These are phyloP conservation scores for Ceratocystis diversiconidia DNA, from an alignment of 2,329 filamentous ascomycete genomes.

Conservation along the genomic window DNA sequence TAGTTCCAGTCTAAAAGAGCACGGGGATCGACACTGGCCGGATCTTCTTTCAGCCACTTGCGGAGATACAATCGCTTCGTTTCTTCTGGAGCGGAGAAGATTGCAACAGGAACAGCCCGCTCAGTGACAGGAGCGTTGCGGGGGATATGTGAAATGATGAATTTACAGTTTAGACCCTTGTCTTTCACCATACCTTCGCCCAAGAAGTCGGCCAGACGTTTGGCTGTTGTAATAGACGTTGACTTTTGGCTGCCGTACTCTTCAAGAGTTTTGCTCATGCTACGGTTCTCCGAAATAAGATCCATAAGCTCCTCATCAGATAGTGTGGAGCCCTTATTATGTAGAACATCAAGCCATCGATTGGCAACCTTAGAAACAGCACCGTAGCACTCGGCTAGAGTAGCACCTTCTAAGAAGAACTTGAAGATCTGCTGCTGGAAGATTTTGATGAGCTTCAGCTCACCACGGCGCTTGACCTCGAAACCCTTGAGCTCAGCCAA, in stretches of 20 bases:
- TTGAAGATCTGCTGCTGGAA: slow-evolving; percentile 99
- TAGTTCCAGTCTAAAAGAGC: slow-evolving; percentile 92
- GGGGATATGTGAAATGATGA: slow-evolving; percentile 85
- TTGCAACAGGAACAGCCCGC: slow-evolving; percentile 83
- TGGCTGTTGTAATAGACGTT: slow-evolving; percentile 97
- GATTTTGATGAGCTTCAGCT: slow-evolving; percentile 98
- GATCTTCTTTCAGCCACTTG: slow-evolving; percentile 93
- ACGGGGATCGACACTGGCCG: slow-evolving; percentile 76
- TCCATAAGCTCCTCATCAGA: slow-evolving; percentile 97
- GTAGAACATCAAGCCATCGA: slow-evolving; percentile 87
- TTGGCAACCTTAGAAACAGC: slow-evolving; percentile 92
- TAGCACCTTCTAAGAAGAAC: slow-evolving; percentile 87
- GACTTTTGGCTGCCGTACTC: slow-evolving; percentile 95
- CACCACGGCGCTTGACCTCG: slow-evolving; percentile 91
- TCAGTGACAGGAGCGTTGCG: slow-evolving; percentile 88
- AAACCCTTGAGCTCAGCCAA: slow-evolving; percentile 94
- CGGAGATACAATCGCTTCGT: slow-evolving; percentile 81
- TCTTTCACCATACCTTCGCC: slow-evolving; percentile 99
- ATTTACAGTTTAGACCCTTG: slow-evolving; percentile 98
- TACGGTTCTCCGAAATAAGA: slow-evolving; percentile 98
- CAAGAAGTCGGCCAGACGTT: slow-evolving; percentile 84
- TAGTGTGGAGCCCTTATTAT: slow-evolving; percentile 74
- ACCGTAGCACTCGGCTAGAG: slow-evolving; percentile 74
- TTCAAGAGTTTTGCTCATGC: slow-evolving; percentile 90
- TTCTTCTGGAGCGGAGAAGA: slow-evolving; percentile 83